These are phyloP conservation scores for Diaporthe citrichinensis DNA, from an alignment of 2,329 filamentous ascomycete genomes.

Conservation along the genomic window DNA sequence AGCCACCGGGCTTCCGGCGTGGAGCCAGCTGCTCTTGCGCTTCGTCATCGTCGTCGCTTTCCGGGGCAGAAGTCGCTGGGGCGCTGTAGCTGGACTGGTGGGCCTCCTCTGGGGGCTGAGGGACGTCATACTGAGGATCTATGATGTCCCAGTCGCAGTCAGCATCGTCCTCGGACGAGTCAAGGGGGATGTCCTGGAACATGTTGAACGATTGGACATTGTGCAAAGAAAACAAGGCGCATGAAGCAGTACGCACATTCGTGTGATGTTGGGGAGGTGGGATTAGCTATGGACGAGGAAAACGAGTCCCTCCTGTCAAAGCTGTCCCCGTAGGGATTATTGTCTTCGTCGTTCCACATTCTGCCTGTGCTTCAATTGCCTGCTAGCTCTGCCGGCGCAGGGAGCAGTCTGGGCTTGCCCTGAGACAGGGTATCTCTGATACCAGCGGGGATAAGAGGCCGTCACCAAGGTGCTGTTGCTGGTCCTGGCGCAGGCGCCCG, in stretches of 20 bases:
- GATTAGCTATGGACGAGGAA: conserved; percentile 76
- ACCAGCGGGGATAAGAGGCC: not conserved
- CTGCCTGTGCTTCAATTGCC: conserved; percentile 47
- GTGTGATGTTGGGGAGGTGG: conserved; percentile 71
- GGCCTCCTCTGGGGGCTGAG: conserved; percentile 70
- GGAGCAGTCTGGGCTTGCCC: not conserved
- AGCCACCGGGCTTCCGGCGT: conserved; percentile 84
- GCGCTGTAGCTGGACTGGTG: conserved; percentile 36
- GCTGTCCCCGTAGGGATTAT: conserved; percentile 93
- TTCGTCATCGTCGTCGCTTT: conserved; percentile 64
- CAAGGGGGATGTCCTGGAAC: conserved; percentile 56
- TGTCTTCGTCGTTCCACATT: conserved; percentile 99
- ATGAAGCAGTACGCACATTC: conserved; percentile 64
- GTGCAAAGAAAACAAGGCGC: conserved; percentile 46
- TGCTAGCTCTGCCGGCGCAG: not conserved
- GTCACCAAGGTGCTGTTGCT: not conserved
- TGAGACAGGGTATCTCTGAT: not conserved
- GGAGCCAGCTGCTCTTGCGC: conserved; percentile 60
- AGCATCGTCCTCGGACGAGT: conserved; percentile 55
- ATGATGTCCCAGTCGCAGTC: conserved; percentile 60
- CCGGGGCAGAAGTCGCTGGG: conserved; percentile 44
- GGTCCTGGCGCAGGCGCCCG: conserved; percentile 25
- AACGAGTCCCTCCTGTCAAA: conserved; percentile 90
- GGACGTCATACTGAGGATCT: conserved; percentile 74
- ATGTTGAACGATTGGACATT: conserved; percentile 46